phyloP scores from a whole-genome alignment of 1,284 basidiomycete genomes.

The Marasmius tenuissimus region DNA sequence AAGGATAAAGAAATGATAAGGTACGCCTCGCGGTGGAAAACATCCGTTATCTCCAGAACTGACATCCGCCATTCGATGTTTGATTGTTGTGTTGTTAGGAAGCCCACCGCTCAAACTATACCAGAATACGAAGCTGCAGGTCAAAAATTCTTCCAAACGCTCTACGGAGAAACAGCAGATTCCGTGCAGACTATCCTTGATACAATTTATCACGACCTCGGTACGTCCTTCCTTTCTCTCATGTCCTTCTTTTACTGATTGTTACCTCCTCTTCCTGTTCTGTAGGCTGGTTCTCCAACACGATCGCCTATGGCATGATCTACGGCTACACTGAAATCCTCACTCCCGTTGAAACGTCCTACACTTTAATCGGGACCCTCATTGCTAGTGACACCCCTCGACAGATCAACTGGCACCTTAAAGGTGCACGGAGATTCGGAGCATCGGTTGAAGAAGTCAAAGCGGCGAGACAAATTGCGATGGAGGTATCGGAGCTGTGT shows the following conservation, averaged over 20 bases:
- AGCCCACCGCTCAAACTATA: slow-evolving; percentile 1
- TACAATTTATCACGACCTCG: slow-evolving; percentile 16
- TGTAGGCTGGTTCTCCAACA: slow-evolving; percentile 50
- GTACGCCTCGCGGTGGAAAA: slow-evolving; percentile 21
- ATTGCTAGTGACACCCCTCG: slow-evolving; percentile 51
- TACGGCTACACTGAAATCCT: slow-evolving; percentile 43
- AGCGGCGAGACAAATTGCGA: slow-evolving; percentile 41
- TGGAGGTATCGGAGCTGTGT: slow-evolving; percentile 34
- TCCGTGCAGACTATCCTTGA: slow-evolving; percentile 12
- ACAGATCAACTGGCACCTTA: slow-evolving; percentile 57
- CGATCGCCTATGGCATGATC: slow-evolving; percentile 49
- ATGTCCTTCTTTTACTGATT: neutral
- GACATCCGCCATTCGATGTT: neutral
- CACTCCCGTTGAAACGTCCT: slow-evolving; percentile 45
- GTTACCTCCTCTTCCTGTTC: neutral
- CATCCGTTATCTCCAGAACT: neutral
- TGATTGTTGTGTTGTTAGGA: neutral
- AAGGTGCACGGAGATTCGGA: slow-evolving; percentile 40
- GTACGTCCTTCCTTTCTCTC: slow-evolving; percentile 8
- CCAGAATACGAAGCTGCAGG: slow-evolving; percentile 7
- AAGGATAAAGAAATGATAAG: slow-evolving; percentile 36
- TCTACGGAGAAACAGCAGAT: slow-evolving; percentile 16
- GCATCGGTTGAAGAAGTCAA: slow-evolving; percentile 38
- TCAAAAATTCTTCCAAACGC: slow-evolving; percentile 3
- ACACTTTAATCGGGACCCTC: slow-evolving; percentile 48